Evolutionary conservation across 1,284 basidiomycete genomes (phyloP).

Genomic region (Ustilago hordei): DNA sequence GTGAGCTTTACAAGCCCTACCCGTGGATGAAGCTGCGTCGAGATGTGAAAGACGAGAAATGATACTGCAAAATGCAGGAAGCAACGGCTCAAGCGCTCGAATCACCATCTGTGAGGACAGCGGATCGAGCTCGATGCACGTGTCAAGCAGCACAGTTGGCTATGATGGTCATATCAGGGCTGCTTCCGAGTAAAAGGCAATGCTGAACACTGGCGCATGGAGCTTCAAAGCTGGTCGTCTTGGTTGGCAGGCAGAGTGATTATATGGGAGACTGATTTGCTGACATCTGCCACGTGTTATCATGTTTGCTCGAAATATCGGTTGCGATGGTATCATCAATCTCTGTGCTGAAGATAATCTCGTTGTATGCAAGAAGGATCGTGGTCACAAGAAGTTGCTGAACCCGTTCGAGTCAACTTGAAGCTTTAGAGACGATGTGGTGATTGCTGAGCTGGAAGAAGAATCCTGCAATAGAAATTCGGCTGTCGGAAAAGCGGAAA

Average conservation of each 20-base stretch:
- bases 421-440: neutral
- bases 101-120: neutral
- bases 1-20: constrained; percentile 12
- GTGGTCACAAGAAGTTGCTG: neutral
- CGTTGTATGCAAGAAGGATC: neutral
- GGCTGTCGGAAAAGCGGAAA: constrained; percentile 11
- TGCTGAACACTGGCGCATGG: constrained; percentile 28
- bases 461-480: constrained; percentile 7
- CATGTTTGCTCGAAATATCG: neutral
- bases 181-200: constrained; percentile 52
- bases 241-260: neutral
- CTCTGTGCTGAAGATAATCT: neutral
- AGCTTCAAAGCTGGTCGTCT: neutral
- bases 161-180: neutral
- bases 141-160: constrained; percentile 26
- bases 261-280: neutral
- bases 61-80: constrained; percentile 8
- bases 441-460: neutral
- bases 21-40: neutral
- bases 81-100: constrained; percentile 19
- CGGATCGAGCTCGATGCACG: constrained; percentile 16
- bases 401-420: neutral
- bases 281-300: neutral
- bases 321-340: neutral
- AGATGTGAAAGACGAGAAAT: constrained; percentile 9